Percentiles rank a stretch among this genome's conserved stretches.
Evolutionary conservation across 2,329 filamentous ascomycete genomes (phyloP).

Genomic region (Hymenoscyphus salicellus): DNA sequence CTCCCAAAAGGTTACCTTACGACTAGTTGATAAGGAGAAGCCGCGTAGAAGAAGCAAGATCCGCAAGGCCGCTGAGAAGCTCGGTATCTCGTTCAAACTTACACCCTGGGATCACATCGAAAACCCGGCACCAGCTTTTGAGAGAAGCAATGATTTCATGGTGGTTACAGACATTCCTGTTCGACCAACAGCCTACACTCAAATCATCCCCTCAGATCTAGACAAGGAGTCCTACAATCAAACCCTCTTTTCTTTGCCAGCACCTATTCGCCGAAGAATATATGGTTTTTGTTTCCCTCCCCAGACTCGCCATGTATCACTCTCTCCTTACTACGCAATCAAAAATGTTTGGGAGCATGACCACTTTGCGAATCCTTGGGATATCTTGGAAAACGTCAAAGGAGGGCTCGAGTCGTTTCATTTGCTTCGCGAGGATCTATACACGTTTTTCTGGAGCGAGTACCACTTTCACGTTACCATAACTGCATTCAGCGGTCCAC

Average conservation of each 20-base stretch:
- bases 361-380: constrained; percentile 29
- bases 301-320: constrained; percentile 24
- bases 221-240: not conserved
- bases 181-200: constrained; percentile 1
- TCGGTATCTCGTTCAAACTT: not conserved
- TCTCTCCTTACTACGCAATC: constrained; percentile 29
- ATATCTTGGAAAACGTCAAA: constrained; percentile 26
- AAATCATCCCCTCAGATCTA: not conserved
- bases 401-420: constrained; percentile 25
- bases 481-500: constrained; percentile 26
- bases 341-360: constrained; percentile 26
- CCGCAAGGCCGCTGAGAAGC: not conserved
- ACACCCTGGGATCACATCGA: not conserved
- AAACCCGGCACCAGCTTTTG: constrained; percentile 8
- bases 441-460: constrained; percentile 35
- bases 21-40: not conserved
- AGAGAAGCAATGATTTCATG: constrained; percentile 20
- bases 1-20: not conserved
- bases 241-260: constrained; percentile 22
- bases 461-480: constrained; percentile 35
- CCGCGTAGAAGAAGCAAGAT: not conserved
- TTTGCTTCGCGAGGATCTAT: constrained; percentile 28
- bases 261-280: constrained; percentile 26
- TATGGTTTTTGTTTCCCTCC: constrained; percentile 29
- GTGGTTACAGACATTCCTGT: not conserved